These are phyloP conservation scores for Metarhizium humberi DNA, from an alignment of 2,329 filamentous ascomycete genomes.

Conservation along the genomic window DNA sequence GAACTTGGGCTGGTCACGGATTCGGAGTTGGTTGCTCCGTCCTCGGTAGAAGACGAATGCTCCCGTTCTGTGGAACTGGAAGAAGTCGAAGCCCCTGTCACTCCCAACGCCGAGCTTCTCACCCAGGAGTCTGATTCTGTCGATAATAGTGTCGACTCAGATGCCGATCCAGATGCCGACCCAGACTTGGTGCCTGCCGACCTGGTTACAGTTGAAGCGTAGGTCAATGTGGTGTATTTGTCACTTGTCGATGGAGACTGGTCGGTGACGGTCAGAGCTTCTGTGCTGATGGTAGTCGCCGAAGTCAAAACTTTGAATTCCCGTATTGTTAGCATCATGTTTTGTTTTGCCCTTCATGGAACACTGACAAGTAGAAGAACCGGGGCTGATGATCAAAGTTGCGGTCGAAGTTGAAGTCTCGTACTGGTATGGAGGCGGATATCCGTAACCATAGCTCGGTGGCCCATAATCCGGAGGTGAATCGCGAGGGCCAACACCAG, in stretches of 20 bases:
- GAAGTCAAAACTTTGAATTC: background rate
- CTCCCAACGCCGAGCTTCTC: conserved; percentile 5
- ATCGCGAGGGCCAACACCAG: conserved; percentile 5
- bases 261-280: background rate
- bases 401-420: conserved; percentile 6
- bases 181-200: background rate
- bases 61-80: background rate
- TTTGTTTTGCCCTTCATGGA: background rate
- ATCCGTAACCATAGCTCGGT: conserved; percentile 10
- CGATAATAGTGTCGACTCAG: background rate
- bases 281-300: background rate
- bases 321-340: background rate
- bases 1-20: background rate
- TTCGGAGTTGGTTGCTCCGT: background rate
- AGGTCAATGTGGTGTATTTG: background rate
- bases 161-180: background rate
- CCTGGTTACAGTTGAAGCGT: background rate
- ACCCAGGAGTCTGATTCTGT: background rate
- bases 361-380: conserved; percentile 8
- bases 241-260: background rate
- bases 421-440: conserved; percentile 12
- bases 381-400: background rate
- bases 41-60: background rate
- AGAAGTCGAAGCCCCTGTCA: conserved; percentile 1
- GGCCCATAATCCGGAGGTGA: conserved; percentile 8